phyloP scores from a whole-genome alignment of 345 rosid species.

The Arabis hirsuta region DNA sequence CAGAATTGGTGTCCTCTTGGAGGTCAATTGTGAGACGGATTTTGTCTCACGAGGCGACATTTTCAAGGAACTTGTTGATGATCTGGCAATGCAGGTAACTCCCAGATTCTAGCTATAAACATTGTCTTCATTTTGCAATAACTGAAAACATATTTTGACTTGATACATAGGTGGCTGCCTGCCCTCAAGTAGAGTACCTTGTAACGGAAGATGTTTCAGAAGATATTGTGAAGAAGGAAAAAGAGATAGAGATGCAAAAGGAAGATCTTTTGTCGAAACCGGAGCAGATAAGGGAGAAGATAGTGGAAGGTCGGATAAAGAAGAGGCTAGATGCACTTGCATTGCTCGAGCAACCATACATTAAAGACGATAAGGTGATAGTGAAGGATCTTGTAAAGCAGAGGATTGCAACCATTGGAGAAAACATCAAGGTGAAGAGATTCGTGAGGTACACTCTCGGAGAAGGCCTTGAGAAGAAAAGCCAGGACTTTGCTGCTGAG shows the following conservation, averaged over 20 bases:
- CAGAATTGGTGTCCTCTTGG: conserved; percentile 92
- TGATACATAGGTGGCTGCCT: conserved; percentile 66
- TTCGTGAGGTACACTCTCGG: conserved; percentile 88
- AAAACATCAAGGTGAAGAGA: conserved; percentile 88
- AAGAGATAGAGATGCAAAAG: conserved; percentile 92
- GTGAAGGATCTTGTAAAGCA: conserved; percentile 91
- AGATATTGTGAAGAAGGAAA: conserved; percentile 81
- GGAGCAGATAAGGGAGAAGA: conserved; percentile 83
- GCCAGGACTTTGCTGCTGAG: conserved; percentile 95
- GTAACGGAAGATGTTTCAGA: conserved; percentile 81
- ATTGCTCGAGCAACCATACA: conserved; percentile 91
- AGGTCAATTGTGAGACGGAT: conserved; percentile 96
- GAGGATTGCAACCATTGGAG: conserved; percentile 92
- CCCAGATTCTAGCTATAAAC: not conserved
- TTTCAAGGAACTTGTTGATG: conserved; percentile 91
- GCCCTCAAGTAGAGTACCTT: conserved; percentile 88
- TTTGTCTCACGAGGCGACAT: conserved; percentile 95
- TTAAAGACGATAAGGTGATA: conserved; percentile 85
- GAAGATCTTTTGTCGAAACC: conserved; percentile 94
- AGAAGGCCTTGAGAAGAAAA: conserved; percentile 91
- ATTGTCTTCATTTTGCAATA: conserved; percentile 12
- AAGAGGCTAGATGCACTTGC: conserved; percentile 91
- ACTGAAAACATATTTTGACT: not conserved
- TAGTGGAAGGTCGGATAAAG: conserved; percentile 87
- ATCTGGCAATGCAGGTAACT: conserved; percentile 81